Evolutionary conservation across 2,329 filamentous ascomycete genomes (phyloP), one percentile per base, ranked within the genome.

Genomic region (Fusarium setosum): DNA sequence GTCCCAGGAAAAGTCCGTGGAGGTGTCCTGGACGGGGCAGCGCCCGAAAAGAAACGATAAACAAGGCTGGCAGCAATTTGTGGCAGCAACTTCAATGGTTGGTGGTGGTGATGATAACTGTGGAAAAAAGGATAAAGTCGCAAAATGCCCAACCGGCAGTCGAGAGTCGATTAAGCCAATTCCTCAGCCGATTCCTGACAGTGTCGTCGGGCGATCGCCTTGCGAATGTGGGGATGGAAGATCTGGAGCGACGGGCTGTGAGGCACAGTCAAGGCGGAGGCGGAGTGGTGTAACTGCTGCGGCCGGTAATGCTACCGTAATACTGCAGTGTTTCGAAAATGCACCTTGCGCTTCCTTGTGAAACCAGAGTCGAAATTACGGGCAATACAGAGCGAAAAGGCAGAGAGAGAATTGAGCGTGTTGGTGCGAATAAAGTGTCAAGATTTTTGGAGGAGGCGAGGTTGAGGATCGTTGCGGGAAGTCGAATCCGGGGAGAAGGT

Each of bases 191-290:
- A 47, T 65, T 50, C 47, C 49, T 59, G 45, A 52, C 44, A 44
- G 47, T 60, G 53, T 67, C 48, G n/a, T 65, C 56, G 64, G 64
- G 38, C 52, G 59, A 68, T 67, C 48, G 49, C 42, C 47, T 67
- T 47, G 34, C 45, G 47, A 40, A 55, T 59, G 52, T 61, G 60
- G 57, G 61, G 57, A 65, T 58, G 60, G 63, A 59, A 69, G 62
- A 60, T 60, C 41, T 48, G 52, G 52, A 53, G 47, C 42, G 37
- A 40, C 50, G 48, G 53, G 44, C 34, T 29, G n/a, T n/a, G 55
- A 67, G 64, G 64, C 56, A 56, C 54, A 61, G 59, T 18, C 42
- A 57, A 31, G 15, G 41, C 29, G 40, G 47, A 63, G 51, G 47
- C 49, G 41, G 31, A 37, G 61, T 47, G 17, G 11, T 20, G n/a